Conservation (phyloP, 805 yeast genomes). For the Komagataella mondaviorum region DNA sequence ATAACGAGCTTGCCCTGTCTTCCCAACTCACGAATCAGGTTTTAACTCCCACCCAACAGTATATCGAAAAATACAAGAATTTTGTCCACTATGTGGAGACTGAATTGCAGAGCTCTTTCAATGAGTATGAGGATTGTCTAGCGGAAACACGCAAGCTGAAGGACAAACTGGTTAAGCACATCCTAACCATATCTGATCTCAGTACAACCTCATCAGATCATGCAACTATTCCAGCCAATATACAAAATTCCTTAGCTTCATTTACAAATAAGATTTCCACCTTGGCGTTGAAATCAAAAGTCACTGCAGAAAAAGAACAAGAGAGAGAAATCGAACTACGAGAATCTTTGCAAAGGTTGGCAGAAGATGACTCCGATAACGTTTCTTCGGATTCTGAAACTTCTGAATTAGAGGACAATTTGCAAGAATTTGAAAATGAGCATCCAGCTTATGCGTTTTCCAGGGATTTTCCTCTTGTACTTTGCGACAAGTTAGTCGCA, state of each 20-base stretch:
- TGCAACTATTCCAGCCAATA: background rate
- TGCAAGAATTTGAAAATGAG: conserved; percentile 1
- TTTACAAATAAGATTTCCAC: background rate
- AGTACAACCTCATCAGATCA: background rate
- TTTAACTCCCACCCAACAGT: background rate
- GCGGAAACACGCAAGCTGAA: background rate
- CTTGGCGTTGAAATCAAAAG: background rate
- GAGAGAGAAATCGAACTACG: background rate
- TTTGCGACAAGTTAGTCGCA: conserved; percentile 4
- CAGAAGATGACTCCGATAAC: background rate
- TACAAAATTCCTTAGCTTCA: background rate
- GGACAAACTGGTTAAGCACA: background rate
- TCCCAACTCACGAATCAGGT: background rate
- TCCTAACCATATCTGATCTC: background rate
- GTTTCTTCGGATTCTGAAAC: conserved; percentile 5
- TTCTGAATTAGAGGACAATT: conserved; percentile 1
- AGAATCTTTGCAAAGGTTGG: conserved; percentile 3
- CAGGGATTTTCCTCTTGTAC: background rate
- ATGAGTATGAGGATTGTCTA: background rate
- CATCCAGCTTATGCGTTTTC: conserved; percentile 3
- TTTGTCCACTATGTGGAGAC: background rate
- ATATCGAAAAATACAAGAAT: background rate
- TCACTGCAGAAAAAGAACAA: background rate
- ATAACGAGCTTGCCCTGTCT: background rate
- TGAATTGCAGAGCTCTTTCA: background rate